phyloP scores from a whole-genome alignment of 257 asterid genomes.

The Solanum tarapatanum region DNA sequence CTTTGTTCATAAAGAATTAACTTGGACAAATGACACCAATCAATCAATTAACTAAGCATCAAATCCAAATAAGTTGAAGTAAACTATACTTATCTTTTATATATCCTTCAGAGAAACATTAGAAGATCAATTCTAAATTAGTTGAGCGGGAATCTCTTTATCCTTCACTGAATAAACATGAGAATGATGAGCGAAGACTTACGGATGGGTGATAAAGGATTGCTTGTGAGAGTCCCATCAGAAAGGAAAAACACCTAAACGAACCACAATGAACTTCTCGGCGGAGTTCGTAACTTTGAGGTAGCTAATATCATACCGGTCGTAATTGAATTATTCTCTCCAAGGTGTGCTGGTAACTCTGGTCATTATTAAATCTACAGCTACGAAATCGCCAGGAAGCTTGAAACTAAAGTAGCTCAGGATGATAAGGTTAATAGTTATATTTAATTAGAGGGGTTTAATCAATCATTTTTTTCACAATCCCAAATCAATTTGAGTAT shows the following conservation, averaged over 20 bases:
- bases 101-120: neutral
- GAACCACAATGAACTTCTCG: conserved; percentile 81
- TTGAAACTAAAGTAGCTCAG: no score
- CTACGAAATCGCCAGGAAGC: no score
- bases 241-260: conserved; percentile 90
- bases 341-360: no score
- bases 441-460: no score
- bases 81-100: neutral
- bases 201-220: conserved; percentile 78
- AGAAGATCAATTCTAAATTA: neutral
- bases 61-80: neutral
- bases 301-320: no score
- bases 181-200: conserved; percentile 7
- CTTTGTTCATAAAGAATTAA: neutral
- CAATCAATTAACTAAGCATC: neutral
- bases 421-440: no score
- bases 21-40: neutral
- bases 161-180: neutral
- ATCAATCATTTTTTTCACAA: no score
- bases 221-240: conserved; percentile 48
- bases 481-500: no score
- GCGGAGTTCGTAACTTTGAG: conserved; percentile 7
- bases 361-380: no score
- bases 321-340: no score
- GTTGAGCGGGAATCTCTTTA: neutral